Percentiles rank a stretch among this genome's conserved stretches.
These are phyloP conservation scores for Apophysomyces sp. DNA, from an alignment of 371 early-diverging fungal species.

Conservation along the genomic window DNA sequence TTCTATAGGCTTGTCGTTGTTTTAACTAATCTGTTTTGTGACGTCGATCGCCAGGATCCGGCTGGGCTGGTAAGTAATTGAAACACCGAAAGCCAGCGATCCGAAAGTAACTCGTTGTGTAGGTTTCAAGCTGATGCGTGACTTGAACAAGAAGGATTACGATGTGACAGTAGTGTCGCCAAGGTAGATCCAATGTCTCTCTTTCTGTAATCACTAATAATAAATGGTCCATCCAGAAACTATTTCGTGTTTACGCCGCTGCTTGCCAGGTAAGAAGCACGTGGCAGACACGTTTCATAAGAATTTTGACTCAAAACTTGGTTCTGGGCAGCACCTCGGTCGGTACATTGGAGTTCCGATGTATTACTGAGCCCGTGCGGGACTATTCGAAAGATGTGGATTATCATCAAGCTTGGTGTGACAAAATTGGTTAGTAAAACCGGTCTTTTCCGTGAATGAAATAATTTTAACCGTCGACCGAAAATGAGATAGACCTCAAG, in stretches of 20 bases:
- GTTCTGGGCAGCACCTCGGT: conserved; percentile 56
- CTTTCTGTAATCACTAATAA: too few relatives aligned
- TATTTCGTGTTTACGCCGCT: conserved; percentile 86
- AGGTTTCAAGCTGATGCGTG: conserved; percentile 64
- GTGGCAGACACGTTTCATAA: neutral
- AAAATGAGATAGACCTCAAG: conserved; percentile 12
- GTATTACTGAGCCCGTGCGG: conserved; percentile 72
- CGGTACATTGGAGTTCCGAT: conserved; percentile 84
- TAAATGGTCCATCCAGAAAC: conserved; percentile 43
- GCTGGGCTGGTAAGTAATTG: conserved; percentile 56
- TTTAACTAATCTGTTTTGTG: neutral
- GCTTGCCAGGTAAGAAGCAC: conserved; percentile 48
- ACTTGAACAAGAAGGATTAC: conserved; percentile 58
- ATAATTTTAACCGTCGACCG: neutral
- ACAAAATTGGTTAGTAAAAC: conserved; percentile 39
- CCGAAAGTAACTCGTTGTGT: neutral
- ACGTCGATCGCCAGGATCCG: conserved; percentile 48
- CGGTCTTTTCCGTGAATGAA: neutral
- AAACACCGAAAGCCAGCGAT: neutral
- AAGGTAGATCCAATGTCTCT: conserved; percentile 24
- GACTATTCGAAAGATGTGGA: conserved; percentile 55
- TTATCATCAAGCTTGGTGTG: conserved; percentile 70
- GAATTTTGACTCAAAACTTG: neutral
- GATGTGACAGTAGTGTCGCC: conserved; percentile 73
- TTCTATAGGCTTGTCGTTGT: neutral